Base-by-base conservation (phyloP, 805 yeast genomes). In the Schwanniomyces sp. region DNA sequence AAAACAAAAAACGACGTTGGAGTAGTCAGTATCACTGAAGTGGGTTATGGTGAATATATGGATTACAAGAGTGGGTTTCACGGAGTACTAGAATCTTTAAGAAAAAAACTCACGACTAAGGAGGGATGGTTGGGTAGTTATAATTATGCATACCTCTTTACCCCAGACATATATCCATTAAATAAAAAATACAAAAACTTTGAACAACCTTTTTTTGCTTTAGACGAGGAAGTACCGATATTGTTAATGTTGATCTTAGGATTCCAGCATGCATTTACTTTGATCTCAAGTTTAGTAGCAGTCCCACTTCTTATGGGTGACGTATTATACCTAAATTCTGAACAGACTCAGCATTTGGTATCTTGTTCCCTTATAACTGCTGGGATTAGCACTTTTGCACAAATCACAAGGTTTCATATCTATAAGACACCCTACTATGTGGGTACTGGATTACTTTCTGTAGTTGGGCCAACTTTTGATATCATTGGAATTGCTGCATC, bases 251-350 rank as follows among this genome's bases (percentile, higher is more conserved):
- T 41, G 27, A 26, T 41, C 27, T 27, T 41, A 17, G 44, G 44
- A 14, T 41, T 41, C 27, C 44, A 41, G 27, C 44, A 41, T 28
- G 38, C 44, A 11, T 41, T 41, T 26, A 41, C 44, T n/a, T 41
- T 41, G 36, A 41, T 41, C 14, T 12, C 36, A 9, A 27, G 25
- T 18, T 41, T 41, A 12, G 27, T 41, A 9, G 44, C 44, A 4
- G 44, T 41, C 10, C 44, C 44, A 4, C 26, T 41, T 11, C 14
- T 25, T 11, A 29, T 29, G 44, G 44, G 44, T 11, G 24, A 17
- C n/a, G 38, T 12, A 16, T 41, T 41, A 18, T 41, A 41, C 17
- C 9, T 41, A 17, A 11, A 26, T 14, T 11, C 21, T 10, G 12
- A 11, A 11, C 44, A 41, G 9, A 41, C 44, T 27, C 44, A 41